phyloP scores from a whole-genome alignment of 1,139 yeast species.

The Eremothecium coryli region DNA sequence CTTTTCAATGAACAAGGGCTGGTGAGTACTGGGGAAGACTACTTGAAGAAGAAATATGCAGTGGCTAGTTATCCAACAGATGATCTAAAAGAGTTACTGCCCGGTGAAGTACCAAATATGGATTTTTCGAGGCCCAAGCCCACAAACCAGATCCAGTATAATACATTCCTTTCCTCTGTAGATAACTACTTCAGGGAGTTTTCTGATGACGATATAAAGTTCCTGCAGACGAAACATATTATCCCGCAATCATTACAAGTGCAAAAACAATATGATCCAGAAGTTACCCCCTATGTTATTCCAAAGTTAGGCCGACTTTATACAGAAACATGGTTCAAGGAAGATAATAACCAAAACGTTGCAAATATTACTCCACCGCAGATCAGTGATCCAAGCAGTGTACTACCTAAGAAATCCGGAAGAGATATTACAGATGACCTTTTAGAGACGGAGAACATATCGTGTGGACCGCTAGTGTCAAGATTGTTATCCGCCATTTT shows the following conservation, averaged over 20 bases:
- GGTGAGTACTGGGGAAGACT: constrained; percentile 58
- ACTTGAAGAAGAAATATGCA: constrained; percentile 65
- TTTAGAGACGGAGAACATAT: constrained; percentile 62
- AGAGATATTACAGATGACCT: constrained; percentile 52
- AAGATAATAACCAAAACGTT: constrained; percentile 45
- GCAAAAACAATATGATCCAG: constrained; percentile 49
- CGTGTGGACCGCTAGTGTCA: constrained; percentile 89
- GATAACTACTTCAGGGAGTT: constrained; percentile 78
- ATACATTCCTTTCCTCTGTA: constrained; percentile 75
- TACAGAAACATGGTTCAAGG: constrained; percentile 79
- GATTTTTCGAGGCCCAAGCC: constrained; percentile 86
- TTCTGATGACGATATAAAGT: constrained; percentile 70
- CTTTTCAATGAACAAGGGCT: constrained; percentile 53
- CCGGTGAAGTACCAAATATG: constrained; percentile 79
- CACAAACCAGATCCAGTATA: constrained; percentile 82
- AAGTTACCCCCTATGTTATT: constrained; percentile 57
- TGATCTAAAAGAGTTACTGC: constrained; percentile 66
- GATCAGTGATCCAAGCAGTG: constrained; percentile 34
- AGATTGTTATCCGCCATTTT: constrained; percentile 75
- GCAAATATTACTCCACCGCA: constrained; percentile 34
- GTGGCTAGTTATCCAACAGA: constrained; percentile 82
- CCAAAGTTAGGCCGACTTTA: constrained; percentile 83
- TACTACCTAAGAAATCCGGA: constrained; percentile 55
- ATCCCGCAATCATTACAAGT: constrained; percentile 43
- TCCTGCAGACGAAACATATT: constrained; percentile 52